Percentiles rank a stretch among this genome's conserved stretches.
These are phyloP conservation scores for Phytophthora pluvialis DNA, from an alignment of 352 stramenopile species.

Conservation along the genomic window DNA sequence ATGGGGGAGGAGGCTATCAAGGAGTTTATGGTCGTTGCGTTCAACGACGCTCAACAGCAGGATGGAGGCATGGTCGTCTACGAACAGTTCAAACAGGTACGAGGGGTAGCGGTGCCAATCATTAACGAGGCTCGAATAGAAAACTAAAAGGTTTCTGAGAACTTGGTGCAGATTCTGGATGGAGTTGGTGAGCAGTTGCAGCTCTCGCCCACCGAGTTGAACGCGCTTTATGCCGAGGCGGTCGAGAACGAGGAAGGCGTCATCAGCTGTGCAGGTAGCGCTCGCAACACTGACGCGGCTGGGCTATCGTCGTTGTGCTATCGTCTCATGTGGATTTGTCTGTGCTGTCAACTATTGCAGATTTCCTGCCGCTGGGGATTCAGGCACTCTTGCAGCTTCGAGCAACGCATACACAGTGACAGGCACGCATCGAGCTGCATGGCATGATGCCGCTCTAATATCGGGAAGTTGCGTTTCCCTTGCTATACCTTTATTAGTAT, in stretches of 20 bases:
- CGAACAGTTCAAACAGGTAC: constrained; percentile 54
- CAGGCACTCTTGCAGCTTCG: constrained; percentile 57
- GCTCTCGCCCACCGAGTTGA: constrained; percentile 60
- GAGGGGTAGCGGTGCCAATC: not conserved
- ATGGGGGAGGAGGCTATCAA: constrained; percentile 66
- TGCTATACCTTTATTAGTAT: constrained; percentile 34
- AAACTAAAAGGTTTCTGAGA: not conserved
- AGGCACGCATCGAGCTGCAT: constrained; percentile 61
- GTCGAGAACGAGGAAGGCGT: constrained; percentile 67
- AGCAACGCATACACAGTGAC: constrained; percentile 50
- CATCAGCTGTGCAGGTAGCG: constrained; percentile 51
- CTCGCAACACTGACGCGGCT: too few relatives aligned
- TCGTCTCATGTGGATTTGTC: constrained; percentile 1
- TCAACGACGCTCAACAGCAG: constrained; percentile 53
- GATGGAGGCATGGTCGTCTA: constrained; percentile 48
- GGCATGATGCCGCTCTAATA: constrained; percentile 55
- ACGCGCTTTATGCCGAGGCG: constrained; percentile 65
- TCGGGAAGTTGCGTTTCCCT: constrained; percentile 49
- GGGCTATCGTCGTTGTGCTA: not conserved
- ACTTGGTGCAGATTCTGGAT: constrained; percentile 35
- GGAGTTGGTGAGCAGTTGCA: constrained; percentile 59
- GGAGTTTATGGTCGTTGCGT: constrained; percentile 45
- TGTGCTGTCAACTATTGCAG: constrained; percentile 21
- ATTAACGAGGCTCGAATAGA: not conserved
- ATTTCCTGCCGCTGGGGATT: constrained; percentile 59